Conservation (phyloP, 78 protist genomes). For the Diacronema lutheri region DNA sequence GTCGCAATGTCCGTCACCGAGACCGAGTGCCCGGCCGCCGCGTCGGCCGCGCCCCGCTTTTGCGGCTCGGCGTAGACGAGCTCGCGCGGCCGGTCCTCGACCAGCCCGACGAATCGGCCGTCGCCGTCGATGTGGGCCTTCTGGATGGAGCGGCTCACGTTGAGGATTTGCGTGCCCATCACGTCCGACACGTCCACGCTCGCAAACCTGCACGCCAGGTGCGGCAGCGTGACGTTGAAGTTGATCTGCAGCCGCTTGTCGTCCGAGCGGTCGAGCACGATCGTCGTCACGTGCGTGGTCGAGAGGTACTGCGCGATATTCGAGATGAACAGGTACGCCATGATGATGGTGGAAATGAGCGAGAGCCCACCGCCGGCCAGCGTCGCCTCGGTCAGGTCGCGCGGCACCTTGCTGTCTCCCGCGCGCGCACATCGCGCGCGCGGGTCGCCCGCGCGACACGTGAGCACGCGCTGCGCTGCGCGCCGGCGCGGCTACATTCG, state of each 20-base stretch:
- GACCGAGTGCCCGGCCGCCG: background rate
- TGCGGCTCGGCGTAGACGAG: background rate
- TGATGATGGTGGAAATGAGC: background rate
- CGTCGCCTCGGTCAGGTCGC: constrained; percentile 30
- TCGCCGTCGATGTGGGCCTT: background rate
- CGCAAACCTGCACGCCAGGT: constrained; percentile 13
- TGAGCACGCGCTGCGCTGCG: too few species aligned
- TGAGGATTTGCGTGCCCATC: constrained; percentile 9
- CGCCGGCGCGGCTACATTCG: too few species aligned
- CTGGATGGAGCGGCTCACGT: background rate
- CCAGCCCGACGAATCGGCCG: background rate
- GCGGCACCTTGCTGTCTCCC: background rate
- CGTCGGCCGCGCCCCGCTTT: background rate
- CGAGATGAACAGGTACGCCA: constrained; percentile 15
- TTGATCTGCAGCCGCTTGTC: constrained; percentile 18
- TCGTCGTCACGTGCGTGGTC: background rate
- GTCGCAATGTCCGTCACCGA: background rate
- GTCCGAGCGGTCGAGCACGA: background rate
- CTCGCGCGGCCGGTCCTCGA: background rate
- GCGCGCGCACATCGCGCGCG: too few species aligned
- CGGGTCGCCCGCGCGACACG: too few species aligned
- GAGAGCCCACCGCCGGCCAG: constrained; percentile 16
- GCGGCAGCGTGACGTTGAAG: constrained; percentile 17
- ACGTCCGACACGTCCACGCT: constrained; percentile 12
- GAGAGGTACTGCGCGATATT: background rate